These are phyloP conservation scores for Staphylotrichum longicolle DNA, from an alignment of 495 filamentous ascomycete species.

Conservation along the genomic window DNA sequence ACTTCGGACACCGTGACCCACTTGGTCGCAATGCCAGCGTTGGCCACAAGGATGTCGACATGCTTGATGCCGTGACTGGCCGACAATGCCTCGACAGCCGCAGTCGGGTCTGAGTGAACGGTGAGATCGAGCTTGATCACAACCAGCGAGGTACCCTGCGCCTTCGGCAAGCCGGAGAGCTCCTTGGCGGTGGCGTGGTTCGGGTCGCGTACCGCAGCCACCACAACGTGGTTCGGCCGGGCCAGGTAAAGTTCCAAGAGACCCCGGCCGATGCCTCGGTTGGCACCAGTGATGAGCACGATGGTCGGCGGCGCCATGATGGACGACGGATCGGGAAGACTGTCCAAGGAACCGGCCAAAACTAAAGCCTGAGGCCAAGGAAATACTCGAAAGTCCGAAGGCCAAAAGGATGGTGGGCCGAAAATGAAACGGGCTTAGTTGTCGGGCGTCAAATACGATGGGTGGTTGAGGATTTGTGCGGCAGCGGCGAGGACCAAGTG, in stretches of 20 bases:
- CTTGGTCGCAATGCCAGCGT: slow-evolving; percentile 28
- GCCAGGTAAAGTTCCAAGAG: slow-evolving; percentile 12
- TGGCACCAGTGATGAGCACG: no score
- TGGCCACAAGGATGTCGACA: slow-evolving; percentile 35
- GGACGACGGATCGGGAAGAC: no score
- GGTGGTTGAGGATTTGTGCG: no score
- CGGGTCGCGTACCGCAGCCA: slow-evolving; percentile 39
- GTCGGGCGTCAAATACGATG: no score
- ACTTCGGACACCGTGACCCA: slow-evolving; percentile 28
- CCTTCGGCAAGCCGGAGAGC: slow-evolving; percentile 27
- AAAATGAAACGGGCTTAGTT: no score
- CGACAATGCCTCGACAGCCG: slow-evolving; percentile 23
- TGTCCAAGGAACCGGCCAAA: no score
- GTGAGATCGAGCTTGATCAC: slow-evolving; percentile 34
- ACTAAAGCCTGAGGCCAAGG: no score
- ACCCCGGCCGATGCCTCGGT: slow-evolving; percentile 10
- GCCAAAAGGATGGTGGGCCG: no score
- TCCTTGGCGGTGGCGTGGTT: slow-evolving; percentile 22
- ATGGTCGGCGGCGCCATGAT: no score
- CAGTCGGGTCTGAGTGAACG: slow-evolving; percentile 21
- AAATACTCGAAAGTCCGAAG: no score
- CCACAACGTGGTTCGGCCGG: slow-evolving; percentile 27
- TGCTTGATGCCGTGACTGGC: slow-evolving; percentile 26
- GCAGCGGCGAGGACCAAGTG: no score
- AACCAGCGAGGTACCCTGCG: slow-evolving; percentile 23